Percentiles rank a stretch among this genome's conserved stretches.
These are phyloP conservation scores for Phylloporus sp. DNA, from an alignment of 768 basidiomycete species.

Conservation along the genomic window DNA sequence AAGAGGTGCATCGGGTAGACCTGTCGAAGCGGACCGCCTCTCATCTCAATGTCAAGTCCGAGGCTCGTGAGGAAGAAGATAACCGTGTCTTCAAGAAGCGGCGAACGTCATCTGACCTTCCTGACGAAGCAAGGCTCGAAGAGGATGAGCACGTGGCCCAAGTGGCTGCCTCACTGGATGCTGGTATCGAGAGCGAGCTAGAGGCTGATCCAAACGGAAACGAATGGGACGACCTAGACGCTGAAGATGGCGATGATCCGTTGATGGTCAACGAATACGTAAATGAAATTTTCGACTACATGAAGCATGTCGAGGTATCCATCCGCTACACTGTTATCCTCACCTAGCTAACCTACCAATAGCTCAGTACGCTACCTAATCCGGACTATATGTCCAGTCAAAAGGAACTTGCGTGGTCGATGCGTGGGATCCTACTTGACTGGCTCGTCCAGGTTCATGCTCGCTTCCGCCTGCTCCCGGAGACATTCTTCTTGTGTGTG, in stretches of 20 bases:
- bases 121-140: conserved; percentile 45
- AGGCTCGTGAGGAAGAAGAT: conserved; percentile 50
- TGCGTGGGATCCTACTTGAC: conserved; percentile 76
- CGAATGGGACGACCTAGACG: conserved; percentile 90
- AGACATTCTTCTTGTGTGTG: conserved; percentile 85
- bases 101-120: conserved; percentile 64
- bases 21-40: conserved; percentile 32
- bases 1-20: conserved; percentile 28
- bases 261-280: conserved; percentile 98
- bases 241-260: conserved; percentile 89
- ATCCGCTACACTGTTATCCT: neutral
- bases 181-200: conserved; percentile 40
- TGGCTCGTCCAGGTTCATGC: conserved; percentile 92
- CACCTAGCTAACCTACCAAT: conserved; percentile 1
- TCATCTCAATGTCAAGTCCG: conserved; percentile 32
- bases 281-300: conserved; percentile 87
- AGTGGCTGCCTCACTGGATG: conserved; percentile 41
- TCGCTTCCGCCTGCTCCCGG: conserved; percentile 80
- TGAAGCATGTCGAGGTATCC: conserved; percentile 78
- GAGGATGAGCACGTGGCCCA: conserved; percentile 36
- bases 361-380: conserved; percentile 84
- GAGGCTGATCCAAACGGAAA: conserved; percentile 65
- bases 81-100: conserved; percentile 68
- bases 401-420: neutral
- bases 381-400: conserved; percentile 22